These are phyloP conservation scores for Capsicum chinense DNA, from an alignment of 257 asterid species.

Conservation along the genomic window DNA sequence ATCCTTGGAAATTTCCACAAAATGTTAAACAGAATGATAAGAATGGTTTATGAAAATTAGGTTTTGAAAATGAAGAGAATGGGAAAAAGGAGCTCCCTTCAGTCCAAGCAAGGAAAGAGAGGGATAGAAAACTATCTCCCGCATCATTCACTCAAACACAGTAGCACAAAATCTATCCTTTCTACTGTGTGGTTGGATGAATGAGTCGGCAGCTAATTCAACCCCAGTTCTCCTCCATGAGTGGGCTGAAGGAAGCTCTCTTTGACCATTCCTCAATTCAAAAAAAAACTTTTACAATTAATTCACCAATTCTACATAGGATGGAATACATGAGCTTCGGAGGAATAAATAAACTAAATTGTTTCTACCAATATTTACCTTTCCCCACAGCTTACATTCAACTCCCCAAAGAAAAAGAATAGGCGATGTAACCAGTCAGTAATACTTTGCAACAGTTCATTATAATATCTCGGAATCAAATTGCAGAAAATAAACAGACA, in stretches of 20 bases:
- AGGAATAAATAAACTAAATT: not conserved
- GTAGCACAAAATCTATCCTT: conserved; percentile 49
- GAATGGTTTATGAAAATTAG: not conserved
- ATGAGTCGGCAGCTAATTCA: conserved; percentile 97
- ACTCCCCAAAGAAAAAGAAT: not conserved
- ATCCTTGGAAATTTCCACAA: not conserved
- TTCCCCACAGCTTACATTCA: not conserved
- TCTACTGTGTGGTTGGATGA: conserved; percentile 80
- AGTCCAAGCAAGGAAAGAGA: conserved; percentile 88
- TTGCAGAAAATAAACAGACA: conserved; percentile 6
- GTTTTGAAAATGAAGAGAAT: conserved; percentile 39
- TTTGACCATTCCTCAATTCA: conserved; percentile 49
- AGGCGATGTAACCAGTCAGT: not conserved
- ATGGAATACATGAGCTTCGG: not conserved
- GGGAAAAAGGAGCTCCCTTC: conserved; percentile 96
- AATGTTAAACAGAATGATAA: not conserved
- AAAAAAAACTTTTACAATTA: conserved; percentile 14
- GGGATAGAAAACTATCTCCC: conserved; percentile 91
- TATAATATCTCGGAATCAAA: conserved; percentile 6
- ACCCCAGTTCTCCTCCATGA: conserved; percentile 71
- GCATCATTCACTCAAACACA: conserved; percentile 97
- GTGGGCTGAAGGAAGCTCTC: conserved; percentile 99
- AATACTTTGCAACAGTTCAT: not conserved
- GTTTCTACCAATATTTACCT: not conserved
- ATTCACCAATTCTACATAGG: not conserved